Conservation (phyloP, 2,329 filamentous ascomycete genomes). For the Ophiostoma perfectum region DNA sequence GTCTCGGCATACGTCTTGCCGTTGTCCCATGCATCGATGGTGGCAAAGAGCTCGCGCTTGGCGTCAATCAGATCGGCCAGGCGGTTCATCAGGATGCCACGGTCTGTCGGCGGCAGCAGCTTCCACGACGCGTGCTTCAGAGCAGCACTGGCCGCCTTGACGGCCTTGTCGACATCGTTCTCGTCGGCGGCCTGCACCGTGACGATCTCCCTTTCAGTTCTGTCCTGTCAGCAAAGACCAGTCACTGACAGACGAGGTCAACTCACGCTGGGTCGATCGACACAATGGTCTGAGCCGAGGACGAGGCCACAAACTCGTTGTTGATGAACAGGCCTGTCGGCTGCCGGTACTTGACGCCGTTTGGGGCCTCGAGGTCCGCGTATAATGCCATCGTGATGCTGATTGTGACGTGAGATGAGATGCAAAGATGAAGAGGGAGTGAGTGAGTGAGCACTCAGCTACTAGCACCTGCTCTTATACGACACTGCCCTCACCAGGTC, state of each 20-base stretch:
- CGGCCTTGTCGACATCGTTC: constrained; percentile 22
- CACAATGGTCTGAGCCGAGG: constrained; percentile 57
- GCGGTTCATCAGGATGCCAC: constrained; percentile 39
- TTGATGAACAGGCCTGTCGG: constrained; percentile 67
- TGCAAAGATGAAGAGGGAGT: not conserved
- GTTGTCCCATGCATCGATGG: constrained; percentile 72
- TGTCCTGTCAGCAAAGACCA: constrained; percentile 22
- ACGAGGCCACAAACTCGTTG: constrained; percentile 69
- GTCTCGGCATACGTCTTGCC: constrained; percentile 52
- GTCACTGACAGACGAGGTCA: not conserved
- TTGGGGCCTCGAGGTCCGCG: constrained; percentile 5
- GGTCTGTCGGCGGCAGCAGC: constrained; percentile 23
- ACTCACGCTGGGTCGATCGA: constrained; percentile 62
- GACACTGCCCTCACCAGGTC: not conserved
- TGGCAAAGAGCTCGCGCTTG: constrained; percentile 36
- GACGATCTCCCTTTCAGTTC: constrained; percentile 18
- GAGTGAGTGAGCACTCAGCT: not conserved
- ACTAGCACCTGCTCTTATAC: not conserved
- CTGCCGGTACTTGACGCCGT: constrained; percentile 14
- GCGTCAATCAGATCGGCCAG: constrained; percentile 41
- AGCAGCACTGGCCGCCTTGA: constrained; percentile 23
- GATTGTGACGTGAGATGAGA: not conserved
- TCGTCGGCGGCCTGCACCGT: constrained; percentile 17
- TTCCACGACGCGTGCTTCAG: constrained; percentile 16
- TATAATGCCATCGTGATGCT: not conserved